Conservation (phyloP, 768 basidiomycete genomes). For the Candolleomyces aberdarensis region DNA sequence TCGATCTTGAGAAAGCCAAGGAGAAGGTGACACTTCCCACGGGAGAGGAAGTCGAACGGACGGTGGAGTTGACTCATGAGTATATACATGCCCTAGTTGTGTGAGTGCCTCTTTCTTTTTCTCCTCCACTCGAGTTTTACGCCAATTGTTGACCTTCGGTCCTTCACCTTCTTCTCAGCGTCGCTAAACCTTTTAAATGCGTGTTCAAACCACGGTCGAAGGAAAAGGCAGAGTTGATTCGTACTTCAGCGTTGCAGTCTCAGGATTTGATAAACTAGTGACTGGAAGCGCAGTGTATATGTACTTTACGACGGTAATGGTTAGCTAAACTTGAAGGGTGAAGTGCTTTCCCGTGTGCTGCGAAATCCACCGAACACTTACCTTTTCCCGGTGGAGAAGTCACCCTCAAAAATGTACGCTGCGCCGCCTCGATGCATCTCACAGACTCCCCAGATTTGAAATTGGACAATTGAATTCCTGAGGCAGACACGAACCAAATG, state of each 20-base stretch:
- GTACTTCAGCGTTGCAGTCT: background rate
- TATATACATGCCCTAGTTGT: conserved; percentile 36
- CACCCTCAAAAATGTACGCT: too few relatives aligned
- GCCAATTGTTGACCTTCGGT: background rate
- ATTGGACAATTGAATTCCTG: too few relatives aligned
- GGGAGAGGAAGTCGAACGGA: conserved; percentile 28
- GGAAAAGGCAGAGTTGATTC: conserved; percentile 9
- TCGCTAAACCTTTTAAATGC: conserved; percentile 27
- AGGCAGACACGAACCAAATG: too few relatives aligned
- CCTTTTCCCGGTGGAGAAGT: too few relatives aligned
- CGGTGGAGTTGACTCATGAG: background rate
- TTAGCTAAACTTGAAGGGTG: too few relatives aligned
- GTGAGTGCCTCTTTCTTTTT: conserved; percentile 33
- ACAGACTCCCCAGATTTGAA: too few relatives aligned
- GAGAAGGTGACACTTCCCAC: conserved; percentile 41
- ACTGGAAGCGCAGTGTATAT: too few relatives aligned
- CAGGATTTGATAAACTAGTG: too few relatives aligned
- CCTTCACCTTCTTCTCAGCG: conserved; percentile 11
- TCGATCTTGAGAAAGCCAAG: conserved; percentile 38
- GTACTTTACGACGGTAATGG: too few relatives aligned
- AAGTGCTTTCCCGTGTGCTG: too few relatives aligned
- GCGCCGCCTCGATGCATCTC: too few relatives aligned
- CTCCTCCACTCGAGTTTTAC: background rate
- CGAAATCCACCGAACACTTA: too few relatives aligned
- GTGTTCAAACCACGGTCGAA: conserved; percentile 25